Percentiles rank a stretch among this genome's conserved stretches.
These are phyloP conservation scores for Neonectria ditissima DNA, from an alignment of 2,329 filamentous ascomycete genomes.

Conservation along the genomic window DNA sequence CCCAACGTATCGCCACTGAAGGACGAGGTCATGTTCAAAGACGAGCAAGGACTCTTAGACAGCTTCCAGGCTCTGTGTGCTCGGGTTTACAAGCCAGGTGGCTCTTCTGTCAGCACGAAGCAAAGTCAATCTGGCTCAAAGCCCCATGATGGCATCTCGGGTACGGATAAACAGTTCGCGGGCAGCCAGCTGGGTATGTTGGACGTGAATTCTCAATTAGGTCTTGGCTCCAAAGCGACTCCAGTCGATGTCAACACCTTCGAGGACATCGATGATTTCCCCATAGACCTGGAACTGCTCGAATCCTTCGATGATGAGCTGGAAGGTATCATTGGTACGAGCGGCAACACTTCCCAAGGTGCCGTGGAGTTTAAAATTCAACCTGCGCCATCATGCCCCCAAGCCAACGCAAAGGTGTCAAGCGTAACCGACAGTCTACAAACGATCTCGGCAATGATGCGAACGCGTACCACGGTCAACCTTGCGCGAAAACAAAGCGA, in stretches of 20 bases:
- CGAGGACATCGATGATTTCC: conserved; percentile 7
- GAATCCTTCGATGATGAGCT: conserved; percentile 26
- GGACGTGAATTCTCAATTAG: neutral
- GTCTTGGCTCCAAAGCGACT: neutral
- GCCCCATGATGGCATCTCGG: neutral
- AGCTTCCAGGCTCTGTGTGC: conserved; percentile 60
- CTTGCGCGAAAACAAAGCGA: conserved; percentile 49
- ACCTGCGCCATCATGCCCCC: neutral
- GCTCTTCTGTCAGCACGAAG: neutral
- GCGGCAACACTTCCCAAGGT: neutral
- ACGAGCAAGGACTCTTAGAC: conserved; percentile 61
- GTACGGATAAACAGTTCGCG: neutral
- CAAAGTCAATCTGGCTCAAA: neutral
- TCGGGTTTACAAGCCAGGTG: conserved; percentile 50
- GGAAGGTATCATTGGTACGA: conserved; percentile 18
- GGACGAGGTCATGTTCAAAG: conserved; percentile 75
- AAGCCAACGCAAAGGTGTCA: conserved; percentile 2
- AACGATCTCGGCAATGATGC: conserved; percentile 40
- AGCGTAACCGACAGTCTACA: conserved; percentile 4
- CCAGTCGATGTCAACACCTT: neutral
- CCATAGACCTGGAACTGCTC: conserved; percentile 21
- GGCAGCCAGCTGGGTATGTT: neutral
- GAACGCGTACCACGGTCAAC: conserved; percentile 47
- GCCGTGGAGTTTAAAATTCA: neutral
- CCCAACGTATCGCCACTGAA: conserved; percentile 78